Evolutionary conservation across 1,139 yeast species (phyloP).

Genomic region (Geotrichum candidum): DNA sequence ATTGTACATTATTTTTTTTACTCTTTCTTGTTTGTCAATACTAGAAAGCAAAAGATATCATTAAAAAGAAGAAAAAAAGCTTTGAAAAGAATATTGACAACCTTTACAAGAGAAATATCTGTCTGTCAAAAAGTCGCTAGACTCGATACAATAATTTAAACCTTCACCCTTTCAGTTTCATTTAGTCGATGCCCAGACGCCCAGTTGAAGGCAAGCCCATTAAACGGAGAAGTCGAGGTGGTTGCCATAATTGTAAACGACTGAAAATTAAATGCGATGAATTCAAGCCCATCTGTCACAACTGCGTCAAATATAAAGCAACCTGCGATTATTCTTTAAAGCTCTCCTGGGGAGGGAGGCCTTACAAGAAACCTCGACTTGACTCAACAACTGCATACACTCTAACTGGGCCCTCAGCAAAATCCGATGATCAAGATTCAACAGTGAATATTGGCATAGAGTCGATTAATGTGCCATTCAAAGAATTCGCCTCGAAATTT

Average conservation of each 20-base stretch:
- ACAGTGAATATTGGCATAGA: not conserved
- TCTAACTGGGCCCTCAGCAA: not conserved
- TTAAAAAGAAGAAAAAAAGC: not conserved
- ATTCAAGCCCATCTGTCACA: slow-evolving; percentile 56
- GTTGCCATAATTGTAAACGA: slow-evolving; percentile 33
- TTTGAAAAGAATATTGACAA: not conserved
- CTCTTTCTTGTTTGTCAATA: too few species aligned
- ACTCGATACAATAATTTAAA: not conserved
- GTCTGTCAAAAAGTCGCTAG: not conserved
- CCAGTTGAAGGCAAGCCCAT: slow-evolving; percentile 22
- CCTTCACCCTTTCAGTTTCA: not conserved
- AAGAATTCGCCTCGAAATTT: slow-evolving; percentile 16
- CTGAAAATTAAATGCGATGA: slow-evolving; percentile 51
- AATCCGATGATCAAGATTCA: not conserved
- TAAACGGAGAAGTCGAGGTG: slow-evolving; percentile 29
- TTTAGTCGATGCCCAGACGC: slow-evolving; percentile 13
- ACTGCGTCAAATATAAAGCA: slow-evolving; percentile 47
- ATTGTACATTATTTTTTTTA: too few species aligned
- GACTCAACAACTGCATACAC: slow-evolving; percentile 1
- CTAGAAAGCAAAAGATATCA: not conserved
- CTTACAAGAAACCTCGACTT: slow-evolving; percentile 40
- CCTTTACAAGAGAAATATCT: not conserved
- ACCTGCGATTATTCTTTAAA: slow-evolving; percentile 61
- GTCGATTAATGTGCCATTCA: not conserved
- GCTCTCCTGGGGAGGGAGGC: slow-evolving; percentile 76